Conservation (phyloP, 805 yeast species). For the Suhomyces faveliae region DNA sequence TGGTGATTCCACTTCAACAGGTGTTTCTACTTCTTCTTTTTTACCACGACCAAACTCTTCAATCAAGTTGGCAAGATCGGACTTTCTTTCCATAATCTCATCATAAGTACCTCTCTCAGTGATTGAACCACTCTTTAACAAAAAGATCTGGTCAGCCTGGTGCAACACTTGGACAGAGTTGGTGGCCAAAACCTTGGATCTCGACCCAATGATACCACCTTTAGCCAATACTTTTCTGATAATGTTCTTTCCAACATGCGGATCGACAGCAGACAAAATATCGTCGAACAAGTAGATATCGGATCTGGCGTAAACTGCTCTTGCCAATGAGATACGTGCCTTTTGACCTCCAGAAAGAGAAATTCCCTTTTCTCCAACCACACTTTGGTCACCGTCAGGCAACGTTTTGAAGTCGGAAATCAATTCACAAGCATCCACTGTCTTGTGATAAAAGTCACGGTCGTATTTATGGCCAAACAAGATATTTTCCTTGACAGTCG, state of each 20-base stretch:
- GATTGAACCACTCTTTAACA: constrained; percentile 28
- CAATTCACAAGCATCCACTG: constrained; percentile 39
- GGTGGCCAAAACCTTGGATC: constrained; percentile 39
- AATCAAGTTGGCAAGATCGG: constrained; percentile 22
- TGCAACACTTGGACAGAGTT: constrained; percentile 38
- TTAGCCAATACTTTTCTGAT: constrained; percentile 31
- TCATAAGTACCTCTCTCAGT: constrained; percentile 28
- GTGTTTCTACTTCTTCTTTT: constrained; percentile 3
- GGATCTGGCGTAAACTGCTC: constrained; percentile 43
- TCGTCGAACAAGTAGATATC: constrained; percentile 42
- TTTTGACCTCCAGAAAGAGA: constrained; percentile 45
- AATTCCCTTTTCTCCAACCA: constrained; percentile 45
- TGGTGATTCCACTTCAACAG: not conserved
- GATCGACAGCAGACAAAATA: constrained; percentile 43
- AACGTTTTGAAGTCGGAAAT: constrained; percentile 32
- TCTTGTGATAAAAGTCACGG: constrained; percentile 28
- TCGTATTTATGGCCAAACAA: constrained; percentile 36
- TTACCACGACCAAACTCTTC: constrained; percentile 19
- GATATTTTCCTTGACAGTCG: constrained; percentile 40
- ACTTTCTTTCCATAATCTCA: constrained; percentile 17
- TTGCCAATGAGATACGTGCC: constrained; percentile 40
- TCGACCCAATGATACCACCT: constrained; percentile 31
- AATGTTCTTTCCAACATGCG: constrained; percentile 40
- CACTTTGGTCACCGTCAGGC: constrained; percentile 42
- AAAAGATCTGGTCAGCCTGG: constrained; percentile 32